A percentile compares a stretch with the other conserved stretches of the same genome.
Evolutionary conservation across 2,329 filamentous ascomycete species (phyloP).

Genomic region (Hymenoscyphus occultus): DNA sequence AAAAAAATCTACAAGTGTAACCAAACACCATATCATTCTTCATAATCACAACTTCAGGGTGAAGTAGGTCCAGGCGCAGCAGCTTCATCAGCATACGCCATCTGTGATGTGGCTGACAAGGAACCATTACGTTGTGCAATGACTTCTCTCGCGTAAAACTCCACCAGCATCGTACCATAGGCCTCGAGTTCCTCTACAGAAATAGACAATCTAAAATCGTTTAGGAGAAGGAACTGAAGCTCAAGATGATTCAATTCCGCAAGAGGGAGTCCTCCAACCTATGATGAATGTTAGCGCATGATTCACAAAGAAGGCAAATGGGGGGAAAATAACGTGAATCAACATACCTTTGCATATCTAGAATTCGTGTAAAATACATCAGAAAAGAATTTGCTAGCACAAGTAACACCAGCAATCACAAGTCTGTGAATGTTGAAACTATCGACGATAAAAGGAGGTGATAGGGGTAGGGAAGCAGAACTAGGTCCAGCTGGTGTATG

Average conservation of each 20-base stretch:
- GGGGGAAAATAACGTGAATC: constrained; percentile 4
- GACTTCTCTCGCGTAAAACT: constrained; percentile 93
- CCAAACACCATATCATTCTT: neutral
- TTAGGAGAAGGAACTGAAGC: constrained; percentile 89
- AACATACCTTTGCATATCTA: constrained; percentile 88
- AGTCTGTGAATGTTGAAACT: constrained; percentile 98
- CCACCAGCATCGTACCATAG: constrained; percentile 97
- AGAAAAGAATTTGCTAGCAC: constrained; percentile 98
- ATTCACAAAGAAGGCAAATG: constrained; percentile 18
- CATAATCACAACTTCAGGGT: neutral
- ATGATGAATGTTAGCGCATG: constrained; percentile 2
- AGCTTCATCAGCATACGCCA: constrained; percentile 28
- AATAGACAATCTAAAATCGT: constrained; percentile 91
- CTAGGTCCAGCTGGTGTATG: constrained; percentile 29
- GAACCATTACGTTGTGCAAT: constrained; percentile 53
- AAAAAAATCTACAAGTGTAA: neutral
- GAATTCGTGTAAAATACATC: constrained; percentile 99
- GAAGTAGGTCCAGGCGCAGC: constrained; percentile 7
- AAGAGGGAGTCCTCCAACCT: constrained; percentile 93
- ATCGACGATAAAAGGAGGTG: constrained; percentile 88
- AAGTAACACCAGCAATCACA: constrained; percentile 95
- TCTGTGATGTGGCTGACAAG: constrained; percentile 21
- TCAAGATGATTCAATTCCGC: constrained; percentile 94
- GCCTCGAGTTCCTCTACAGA: constrained; percentile 94
- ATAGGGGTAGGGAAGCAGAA: constrained; percentile 40